These are phyloP conservation scores for Fusarium fujikuroi DNA, from an alignment of 2,329 filamentous ascomycete genomes.

Conservation along the genomic window DNA sequence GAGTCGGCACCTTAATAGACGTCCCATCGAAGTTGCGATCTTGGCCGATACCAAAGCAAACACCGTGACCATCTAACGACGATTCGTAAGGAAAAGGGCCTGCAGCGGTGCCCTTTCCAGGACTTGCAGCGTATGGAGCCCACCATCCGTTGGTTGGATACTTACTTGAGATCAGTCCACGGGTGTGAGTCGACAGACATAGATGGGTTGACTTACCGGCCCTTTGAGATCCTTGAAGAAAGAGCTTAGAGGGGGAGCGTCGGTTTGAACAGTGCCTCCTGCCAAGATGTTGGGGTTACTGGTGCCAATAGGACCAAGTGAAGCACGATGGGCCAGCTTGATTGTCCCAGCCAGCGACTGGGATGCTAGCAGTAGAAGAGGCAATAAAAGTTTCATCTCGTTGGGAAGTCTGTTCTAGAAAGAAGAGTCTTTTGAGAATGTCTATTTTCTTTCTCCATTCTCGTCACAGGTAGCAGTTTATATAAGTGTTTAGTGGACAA, in stretches of 20 bases:
- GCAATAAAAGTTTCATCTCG: not conserved
- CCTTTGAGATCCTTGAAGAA: not conserved
- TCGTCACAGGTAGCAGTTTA: not conserved
- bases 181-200: too few species aligned
- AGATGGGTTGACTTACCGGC: not conserved
- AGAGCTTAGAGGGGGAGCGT: not conserved
- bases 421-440: not conserved
- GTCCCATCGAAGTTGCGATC: not conserved
- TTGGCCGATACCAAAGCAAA: not conserved
- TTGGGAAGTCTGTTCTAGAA: rapidly evolving
- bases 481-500: not conserved
- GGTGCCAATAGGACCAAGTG: not conserved
- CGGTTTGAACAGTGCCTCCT: not conserved
- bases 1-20: not conserved
- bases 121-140: not conserved
- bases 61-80: not conserved
- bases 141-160: not conserved
- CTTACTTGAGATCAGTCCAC: not conserved
- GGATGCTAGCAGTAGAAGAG: not conserved
- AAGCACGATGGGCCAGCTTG: not conserved
- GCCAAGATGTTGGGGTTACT: not conserved
- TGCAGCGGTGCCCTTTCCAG: not conserved
- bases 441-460: too few species aligned
- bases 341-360: not conserved
- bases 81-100: not conserved